Conservation (phyloP, 2,329 filamentous ascomycete species). For the Alternaria longipes region DNA sequence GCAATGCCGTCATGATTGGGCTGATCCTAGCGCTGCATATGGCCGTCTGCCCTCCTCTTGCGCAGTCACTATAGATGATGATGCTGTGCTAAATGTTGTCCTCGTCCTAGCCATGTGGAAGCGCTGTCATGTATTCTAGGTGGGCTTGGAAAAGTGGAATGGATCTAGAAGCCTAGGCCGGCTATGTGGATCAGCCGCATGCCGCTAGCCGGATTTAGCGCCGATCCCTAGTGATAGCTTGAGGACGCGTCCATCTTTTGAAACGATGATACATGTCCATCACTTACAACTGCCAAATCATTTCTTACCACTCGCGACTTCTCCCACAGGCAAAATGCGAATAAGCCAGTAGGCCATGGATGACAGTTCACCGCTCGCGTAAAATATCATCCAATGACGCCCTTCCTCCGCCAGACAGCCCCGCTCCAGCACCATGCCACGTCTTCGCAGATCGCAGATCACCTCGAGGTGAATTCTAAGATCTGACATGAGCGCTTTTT, state of each 20-base stretch:
- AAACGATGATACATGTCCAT: neutral
- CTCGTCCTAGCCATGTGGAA: slow-evolving; percentile 7
- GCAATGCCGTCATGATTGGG: slow-evolving; percentile 2
- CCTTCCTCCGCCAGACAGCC: neutral
- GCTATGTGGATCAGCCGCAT: slow-evolving; percentile 12
- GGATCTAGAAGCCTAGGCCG: slow-evolving; percentile 6
- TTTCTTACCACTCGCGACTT: neutral
- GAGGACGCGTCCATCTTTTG: neutral
- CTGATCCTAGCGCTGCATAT: slow-evolving; percentile 6
- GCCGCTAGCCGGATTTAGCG: slow-evolving; percentile 8
- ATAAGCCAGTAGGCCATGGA: neutral
- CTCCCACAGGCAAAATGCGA: neutral
- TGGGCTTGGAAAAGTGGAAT: slow-evolving; percentile 8
- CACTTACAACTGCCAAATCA: neutral
- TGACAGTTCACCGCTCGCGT: neutral
- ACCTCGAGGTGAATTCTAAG: neutral
- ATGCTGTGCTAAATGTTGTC: neutral
- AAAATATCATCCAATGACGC: neutral
- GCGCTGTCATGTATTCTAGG: neutral
- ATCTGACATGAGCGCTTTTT: neutral
- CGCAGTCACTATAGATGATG: neutral
- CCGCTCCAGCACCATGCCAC: neutral
- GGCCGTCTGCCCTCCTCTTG: slow-evolving; percentile 6
- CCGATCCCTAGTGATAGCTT: neutral
- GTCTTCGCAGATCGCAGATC: neutral